A percentile compares a stretch with the other conserved stretches of the same genome.
These are phyloP conservation scores for Biscogniauxia mediterranea DNA, from an alignment of 2,329 filamentous ascomycete genomes.

Conservation along the genomic window DNA sequence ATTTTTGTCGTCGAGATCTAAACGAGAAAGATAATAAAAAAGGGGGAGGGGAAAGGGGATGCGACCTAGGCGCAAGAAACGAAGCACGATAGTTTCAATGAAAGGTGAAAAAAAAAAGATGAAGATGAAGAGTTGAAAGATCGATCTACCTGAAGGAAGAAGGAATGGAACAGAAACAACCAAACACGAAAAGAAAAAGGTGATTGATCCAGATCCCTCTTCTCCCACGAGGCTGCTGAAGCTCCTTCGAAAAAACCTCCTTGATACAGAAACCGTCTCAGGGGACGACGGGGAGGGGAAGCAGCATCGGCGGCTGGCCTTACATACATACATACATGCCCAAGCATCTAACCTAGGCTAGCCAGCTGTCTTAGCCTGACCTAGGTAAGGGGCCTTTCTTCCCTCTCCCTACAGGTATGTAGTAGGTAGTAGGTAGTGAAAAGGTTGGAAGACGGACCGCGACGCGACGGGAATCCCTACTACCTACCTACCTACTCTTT, in stretches of 20 bases:
- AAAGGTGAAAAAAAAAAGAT: conserved; percentile 1
- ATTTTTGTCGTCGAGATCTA: too few relatives aligned
- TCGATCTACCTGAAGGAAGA: background rate
- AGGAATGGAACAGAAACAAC: conserved; percentile 11
- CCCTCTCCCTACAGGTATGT: background rate
- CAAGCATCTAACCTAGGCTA: too few relatives aligned
- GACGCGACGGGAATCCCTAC: too few relatives aligned
- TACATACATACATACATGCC: background rate
- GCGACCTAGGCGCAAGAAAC: conserved; percentile 3
- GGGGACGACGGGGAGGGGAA: background rate
- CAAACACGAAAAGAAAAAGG: conserved; percentile 15
- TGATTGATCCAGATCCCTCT: background rate
- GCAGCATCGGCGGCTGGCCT: background rate
- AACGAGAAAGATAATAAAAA: too few relatives aligned
- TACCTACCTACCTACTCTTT: too few relatives aligned
- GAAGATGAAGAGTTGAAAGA: conserved; percentile 8
- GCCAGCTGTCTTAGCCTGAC: too few relatives aligned
- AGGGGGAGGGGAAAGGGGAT: background rate
- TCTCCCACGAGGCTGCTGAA: conserved; percentile 24
- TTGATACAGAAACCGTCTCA: conserved; percentile 32
- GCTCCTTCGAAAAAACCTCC: conserved; percentile 15
- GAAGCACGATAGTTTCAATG: background rate
- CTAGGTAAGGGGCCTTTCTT: background rate
- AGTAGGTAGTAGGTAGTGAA: too few relatives aligned
- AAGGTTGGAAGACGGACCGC: too few relatives aligned